phyloP scores from a whole-genome alignment of 106 monocot genomes.

The Allium fistulosum region DNA sequence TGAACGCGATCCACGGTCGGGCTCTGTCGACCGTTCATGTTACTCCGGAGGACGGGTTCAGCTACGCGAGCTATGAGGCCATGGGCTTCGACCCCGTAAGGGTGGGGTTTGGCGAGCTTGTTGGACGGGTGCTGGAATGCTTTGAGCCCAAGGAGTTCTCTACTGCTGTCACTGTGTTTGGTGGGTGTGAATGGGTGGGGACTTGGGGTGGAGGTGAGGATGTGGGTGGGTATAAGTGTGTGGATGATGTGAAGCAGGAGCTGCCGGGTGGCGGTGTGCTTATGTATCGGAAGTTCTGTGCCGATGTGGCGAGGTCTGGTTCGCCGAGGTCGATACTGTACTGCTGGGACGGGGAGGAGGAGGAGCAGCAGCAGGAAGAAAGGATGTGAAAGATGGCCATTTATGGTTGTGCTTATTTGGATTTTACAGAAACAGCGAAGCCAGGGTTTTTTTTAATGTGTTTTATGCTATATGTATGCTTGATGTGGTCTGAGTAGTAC shows the following conservation, averaged over 20 bases:
- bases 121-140: conserved; percentile 34
- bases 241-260: conserved; percentile 19
- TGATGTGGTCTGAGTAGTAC: neutral
- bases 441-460: neutral
- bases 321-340: conserved; percentile 34
- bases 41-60: conserved; percentile 55
- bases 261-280: conserved; percentile 19
- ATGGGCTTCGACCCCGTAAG: conserved; percentile 35
- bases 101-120: conserved; percentile 7
- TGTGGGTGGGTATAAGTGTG: conserved; percentile 14
- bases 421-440: too few species aligned
- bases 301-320: neutral
- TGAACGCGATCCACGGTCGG: conserved; percentile 37
- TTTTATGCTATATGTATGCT: neutral
- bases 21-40: conserved; percentile 48
- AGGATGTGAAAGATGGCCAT: conserved; percentile 1
- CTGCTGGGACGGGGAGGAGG: conserved; percentile 29
- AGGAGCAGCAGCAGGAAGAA: conserved; percentile 4
- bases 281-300: conserved; percentile 30
- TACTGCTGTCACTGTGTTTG: conserved; percentile 36
- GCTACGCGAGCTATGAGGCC: conserved; percentile 55
- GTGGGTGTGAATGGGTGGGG: conserved; percentile 8
- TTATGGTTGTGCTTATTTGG: too few species aligned
- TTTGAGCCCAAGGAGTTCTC: conserved; percentile 28
- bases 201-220: conserved; percentile 18